phyloP scores from a whole-genome alignment of 2,329 filamentous ascomycete species.

The Pseudogymnoascus sp. region DNA sequence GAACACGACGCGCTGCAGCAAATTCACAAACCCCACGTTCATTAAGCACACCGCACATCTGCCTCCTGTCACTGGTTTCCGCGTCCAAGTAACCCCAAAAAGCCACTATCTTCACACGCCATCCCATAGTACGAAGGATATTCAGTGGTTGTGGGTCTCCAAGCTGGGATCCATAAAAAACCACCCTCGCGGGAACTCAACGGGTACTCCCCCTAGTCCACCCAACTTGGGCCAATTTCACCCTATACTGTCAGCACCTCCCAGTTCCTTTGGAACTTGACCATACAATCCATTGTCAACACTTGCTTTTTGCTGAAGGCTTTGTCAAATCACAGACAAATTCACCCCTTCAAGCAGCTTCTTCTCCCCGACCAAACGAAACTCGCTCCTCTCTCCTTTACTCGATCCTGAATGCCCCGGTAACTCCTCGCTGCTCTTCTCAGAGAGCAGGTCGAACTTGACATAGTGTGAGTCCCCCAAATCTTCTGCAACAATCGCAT shows the following conservation, averaged over 20 bases:
- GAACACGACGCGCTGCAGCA: not conserved
- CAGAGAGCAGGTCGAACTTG: slow-evolving; percentile 22
- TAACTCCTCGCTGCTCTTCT: slow-evolving; percentile 25
- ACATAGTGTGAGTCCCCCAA: slow-evolving; percentile 16
- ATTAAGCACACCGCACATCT: not conserved
- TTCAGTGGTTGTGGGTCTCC: not conserved
- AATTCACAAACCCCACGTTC: not conserved
- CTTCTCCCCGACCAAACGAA: not conserved
- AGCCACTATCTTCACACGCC: not conserved
- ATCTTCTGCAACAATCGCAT: slow-evolving; percentile 3
- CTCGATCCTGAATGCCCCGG: slow-evolving; percentile 26
- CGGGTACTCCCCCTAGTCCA: not conserved
- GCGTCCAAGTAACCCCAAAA: not conserved
- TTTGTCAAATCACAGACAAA: slow-evolving; percentile 3
- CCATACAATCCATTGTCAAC: slow-evolving; percentile 12
- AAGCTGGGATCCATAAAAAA: slow-evolving; percentile 1
- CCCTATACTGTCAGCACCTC: slow-evolving; percentile 6
- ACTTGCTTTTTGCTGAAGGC: slow-evolving; percentile 9
- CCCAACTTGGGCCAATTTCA: slow-evolving; percentile 4
- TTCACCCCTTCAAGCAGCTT: not conserved
- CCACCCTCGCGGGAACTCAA: not conserved
- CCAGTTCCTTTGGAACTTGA: slow-evolving; percentile 15
- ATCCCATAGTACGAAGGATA: not conserved
- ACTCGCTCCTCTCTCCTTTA: slow-evolving; percentile 9
- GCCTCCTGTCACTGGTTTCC: not conserved